These are phyloP conservation scores for Phoma herbarum DNA, from an alignment of 2,329 filamentous ascomycete genomes.

Conservation along the genomic window DNA sequence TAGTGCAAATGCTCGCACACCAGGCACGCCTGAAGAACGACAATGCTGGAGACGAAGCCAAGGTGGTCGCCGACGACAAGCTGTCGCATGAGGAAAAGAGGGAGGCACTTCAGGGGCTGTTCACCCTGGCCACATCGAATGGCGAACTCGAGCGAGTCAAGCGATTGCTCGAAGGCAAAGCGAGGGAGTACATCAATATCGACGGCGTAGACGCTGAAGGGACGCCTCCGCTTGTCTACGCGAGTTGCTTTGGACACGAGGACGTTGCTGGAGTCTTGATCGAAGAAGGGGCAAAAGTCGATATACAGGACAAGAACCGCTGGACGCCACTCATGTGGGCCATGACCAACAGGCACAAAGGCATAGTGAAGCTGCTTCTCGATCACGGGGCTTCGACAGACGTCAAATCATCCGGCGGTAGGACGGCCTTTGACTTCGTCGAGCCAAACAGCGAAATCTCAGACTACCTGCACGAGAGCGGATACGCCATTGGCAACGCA, in stretches of 20 bases:
- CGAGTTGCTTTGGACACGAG: constrained; percentile 97
- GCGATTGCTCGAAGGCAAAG: constrained; percentile 76
- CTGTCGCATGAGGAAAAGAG: constrained; percentile 80
- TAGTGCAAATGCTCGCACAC: constrained; percentile 95
- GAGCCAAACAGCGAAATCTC: constrained; percentile 96
- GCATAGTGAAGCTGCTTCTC: constrained; percentile 89
- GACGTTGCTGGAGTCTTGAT: constrained; percentile 85
- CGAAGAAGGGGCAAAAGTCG: constrained; percentile 84
- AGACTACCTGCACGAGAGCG: constrained; percentile 92
- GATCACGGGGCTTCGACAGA: constrained; percentile 96
- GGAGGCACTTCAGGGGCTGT: constrained; percentile 80
- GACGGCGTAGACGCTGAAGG: constrained; percentile 92
- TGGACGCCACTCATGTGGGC: constrained; percentile 99
- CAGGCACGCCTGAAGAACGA: constrained; percentile 86
- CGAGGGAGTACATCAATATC: constrained; percentile 80
- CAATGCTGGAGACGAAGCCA: constrained; percentile 75
- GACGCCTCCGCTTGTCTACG: constrained; percentile 95
- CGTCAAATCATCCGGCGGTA: constrained; percentile 90
- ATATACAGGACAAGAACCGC: constrained; percentile 93
- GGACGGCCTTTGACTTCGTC: constrained; percentile 95
- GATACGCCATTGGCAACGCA: constrained; percentile 85
- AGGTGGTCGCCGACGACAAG: constrained; percentile 77
- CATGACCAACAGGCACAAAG: constrained; percentile 98
- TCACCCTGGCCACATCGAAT: constrained; percentile 97
- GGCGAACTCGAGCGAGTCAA: constrained; percentile 85